These are phyloP conservation scores for Kodamaea lidongshanica DNA, from an alignment of 805 yeast genomes.

Conservation along the genomic window DNA sequence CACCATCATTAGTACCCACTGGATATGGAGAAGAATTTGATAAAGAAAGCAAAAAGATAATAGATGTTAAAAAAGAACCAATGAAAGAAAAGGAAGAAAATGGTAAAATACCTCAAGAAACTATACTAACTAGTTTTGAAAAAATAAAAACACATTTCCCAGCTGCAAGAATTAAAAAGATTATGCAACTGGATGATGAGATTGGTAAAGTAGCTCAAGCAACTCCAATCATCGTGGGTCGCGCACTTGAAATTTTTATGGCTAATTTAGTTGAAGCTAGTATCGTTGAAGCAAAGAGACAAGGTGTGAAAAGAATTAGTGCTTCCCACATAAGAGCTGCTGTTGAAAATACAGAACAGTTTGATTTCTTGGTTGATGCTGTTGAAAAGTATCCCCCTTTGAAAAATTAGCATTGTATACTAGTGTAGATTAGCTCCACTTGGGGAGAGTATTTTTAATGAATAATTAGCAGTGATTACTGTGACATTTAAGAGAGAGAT, in stretches of 20 bases:
- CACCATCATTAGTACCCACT: slow-evolving; percentile 2
- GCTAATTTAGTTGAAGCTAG: slow-evolving; percentile 83
- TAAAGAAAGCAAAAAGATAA: slow-evolving; percentile 5
- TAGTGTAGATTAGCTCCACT: too few species aligned
- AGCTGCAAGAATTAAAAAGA: slow-evolving; percentile 88
- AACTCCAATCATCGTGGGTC: slow-evolving; percentile 95
- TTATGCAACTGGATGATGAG: slow-evolving; percentile 97
- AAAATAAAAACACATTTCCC: slow-evolving; percentile 78
- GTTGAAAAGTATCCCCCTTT: slow-evolving; percentile 54
- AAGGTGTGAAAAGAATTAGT: slow-evolving; percentile 73
- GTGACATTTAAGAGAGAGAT: too few species aligned
- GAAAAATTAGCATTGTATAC: slow-evolving; percentile 13
- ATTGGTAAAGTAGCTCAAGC: slow-evolving; percentile 98
- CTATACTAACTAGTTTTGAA: slow-evolving; percentile 33
- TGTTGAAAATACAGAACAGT: slow-evolving; percentile 78
- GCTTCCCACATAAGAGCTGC: slow-evolving; percentile 82
- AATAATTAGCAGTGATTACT: too few species aligned
- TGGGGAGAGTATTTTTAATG: too few species aligned
- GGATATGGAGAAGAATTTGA: slow-evolving; percentile 7
- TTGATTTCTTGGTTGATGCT: slow-evolving; percentile 83
- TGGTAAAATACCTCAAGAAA: slow-evolving; percentile 24
- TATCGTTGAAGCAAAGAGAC: slow-evolving; percentile 64
- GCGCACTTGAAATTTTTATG: slow-evolving; percentile 89
- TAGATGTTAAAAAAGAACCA: background rate
- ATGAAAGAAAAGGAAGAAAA: background rate